Evolutionary conservation across 202 grass and related monocot genomes (phyloP).

Genomic region (Schoenoplectus triqueter): DNA sequence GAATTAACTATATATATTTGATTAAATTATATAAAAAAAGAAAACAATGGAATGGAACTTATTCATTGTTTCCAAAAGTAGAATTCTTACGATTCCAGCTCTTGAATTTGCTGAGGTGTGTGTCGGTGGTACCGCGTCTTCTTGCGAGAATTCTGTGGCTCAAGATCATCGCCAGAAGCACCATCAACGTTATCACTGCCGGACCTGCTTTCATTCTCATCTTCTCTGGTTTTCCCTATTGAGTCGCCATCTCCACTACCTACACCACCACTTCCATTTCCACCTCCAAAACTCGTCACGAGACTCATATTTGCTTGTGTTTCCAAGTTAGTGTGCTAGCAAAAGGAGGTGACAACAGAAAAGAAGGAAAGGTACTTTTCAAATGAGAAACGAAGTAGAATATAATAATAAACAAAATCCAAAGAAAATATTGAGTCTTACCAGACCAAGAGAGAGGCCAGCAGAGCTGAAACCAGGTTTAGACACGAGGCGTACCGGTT

Average conservation of each 20-base stretch:
- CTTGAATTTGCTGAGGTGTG: conserved; percentile 96
- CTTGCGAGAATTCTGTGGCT: conserved; percentile 74
- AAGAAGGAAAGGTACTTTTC: conserved; percentile 2
- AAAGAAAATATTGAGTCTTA: conserved; percentile 24
- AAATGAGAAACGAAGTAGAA: neutral
- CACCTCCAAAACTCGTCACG: conserved; percentile 40
- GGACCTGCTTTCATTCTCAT: conserved; percentile 93
- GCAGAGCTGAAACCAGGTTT: conserved; percentile 52
- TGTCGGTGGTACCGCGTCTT: conserved; percentile 97
- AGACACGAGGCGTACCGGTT: conserved; percentile 36
- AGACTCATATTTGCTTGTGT: conserved; percentile 50
- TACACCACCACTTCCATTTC: conserved; percentile 35
- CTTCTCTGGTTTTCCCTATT: conserved; percentile 62
- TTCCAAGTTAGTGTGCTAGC: conserved; percentile 76
- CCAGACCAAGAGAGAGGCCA: conserved; percentile 88
- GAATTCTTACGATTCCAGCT: conserved; percentile 76
- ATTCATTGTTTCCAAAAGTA: neutral
- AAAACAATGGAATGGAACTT: neutral
- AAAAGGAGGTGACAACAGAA: neutral
- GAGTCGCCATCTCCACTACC: conserved; percentile 52
- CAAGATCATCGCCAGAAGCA: conserved; percentile 75
- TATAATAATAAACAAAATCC: neutral
- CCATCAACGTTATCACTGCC: conserved; percentile 89
- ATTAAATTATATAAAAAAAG: conserved; percentile 35
- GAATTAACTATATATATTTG: neutral